These are phyloP conservation scores for Leccinum pallidistipes DNA, from an alignment of 1,284 basidiomycete species.

Conservation along the genomic window DNA sequence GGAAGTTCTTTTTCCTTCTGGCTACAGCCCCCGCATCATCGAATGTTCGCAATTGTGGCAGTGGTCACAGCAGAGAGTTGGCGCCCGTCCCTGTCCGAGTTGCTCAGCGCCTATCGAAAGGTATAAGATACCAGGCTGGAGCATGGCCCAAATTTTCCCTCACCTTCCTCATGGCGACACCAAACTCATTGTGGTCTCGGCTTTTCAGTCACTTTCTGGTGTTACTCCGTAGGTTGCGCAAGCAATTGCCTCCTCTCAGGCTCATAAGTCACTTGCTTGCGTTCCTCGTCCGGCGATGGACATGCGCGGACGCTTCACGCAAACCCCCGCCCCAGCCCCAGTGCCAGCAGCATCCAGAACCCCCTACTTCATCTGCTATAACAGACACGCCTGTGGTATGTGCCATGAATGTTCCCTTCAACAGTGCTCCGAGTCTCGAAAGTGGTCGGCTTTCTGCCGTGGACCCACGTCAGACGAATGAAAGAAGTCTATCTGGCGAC, in stretches of 20 bases:
- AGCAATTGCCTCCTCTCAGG: neutral
- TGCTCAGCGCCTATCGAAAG: neutral
- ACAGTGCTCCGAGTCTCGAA: neutral
- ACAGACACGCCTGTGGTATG: neutral
- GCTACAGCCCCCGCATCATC: too few species aligned
- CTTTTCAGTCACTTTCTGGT: neutral
- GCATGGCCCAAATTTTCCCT: neutral
- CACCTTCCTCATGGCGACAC: neutral
- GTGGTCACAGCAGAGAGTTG: too few species aligned
- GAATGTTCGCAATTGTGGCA: too few species aligned
- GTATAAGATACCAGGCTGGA: neutral
- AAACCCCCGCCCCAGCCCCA: neutral
- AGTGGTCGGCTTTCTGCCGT: neutral
- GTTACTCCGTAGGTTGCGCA: neutral
- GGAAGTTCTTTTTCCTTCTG: neutral
- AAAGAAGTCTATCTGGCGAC: constrained; percentile 24
- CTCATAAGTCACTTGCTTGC: neutral
- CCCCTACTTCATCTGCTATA: neutral
- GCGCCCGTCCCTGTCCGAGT: neutral
- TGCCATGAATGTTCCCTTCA: neutral
- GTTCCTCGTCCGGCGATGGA: neutral
- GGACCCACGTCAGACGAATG: neutral
- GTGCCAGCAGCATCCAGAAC: neutral
- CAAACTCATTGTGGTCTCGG: neutral
- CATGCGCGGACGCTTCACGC: neutral